Evolutionary conservation across 73 alveolate species (phyloP).

Genomic region (Paramecium biaurelia): DNA sequence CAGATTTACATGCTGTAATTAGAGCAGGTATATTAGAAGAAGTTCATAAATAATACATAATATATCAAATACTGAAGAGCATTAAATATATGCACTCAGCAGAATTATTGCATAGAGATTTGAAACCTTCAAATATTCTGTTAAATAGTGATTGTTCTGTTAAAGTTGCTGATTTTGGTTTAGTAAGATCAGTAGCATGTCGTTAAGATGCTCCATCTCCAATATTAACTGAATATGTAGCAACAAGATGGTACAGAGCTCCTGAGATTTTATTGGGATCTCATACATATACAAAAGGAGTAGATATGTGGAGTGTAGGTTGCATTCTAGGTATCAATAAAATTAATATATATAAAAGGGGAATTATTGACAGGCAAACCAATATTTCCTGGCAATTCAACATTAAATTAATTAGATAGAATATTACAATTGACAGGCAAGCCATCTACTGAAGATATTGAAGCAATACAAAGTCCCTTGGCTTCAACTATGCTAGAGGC

Average conservation of each 20-base stretch:
- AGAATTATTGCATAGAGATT: conserved; percentile 84
- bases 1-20: conserved; percentile 85
- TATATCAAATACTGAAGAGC: conserved; percentile 75
- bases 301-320: conserved; percentile 95
- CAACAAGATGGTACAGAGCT: conserved; percentile 94
- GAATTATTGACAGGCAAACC: conserved; percentile 85
- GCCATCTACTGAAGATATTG: conserved; percentile 84
- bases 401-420: conserved; percentile 80
- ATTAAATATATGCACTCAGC: conserved; percentile 84
- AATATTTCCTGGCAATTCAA: conserved; percentile 88
- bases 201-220: conserved; percentile 76
- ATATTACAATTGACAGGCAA: conserved; percentile 83
- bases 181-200: conserved; percentile 81
- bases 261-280: conserved; percentile 91
- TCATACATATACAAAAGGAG: conserved; percentile 85
- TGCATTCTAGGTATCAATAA: conserved; percentile 72
- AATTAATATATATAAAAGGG: conserved; percentile 35
- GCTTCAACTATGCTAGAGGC: conserved; percentile 85
- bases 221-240: conserved; percentile 88
- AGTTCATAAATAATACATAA: conserved; percentile 75
- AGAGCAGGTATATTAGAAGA: conserved; percentile 79
- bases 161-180: conserved; percentile 93
- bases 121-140: conserved; percentile 85
- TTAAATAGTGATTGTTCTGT: conserved; percentile 86
- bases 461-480: conserved; percentile 73